A percentile compares a stretch with the other conserved stretches of the same genome.
Conservation (phyloP, 805 yeast species). For the Saccharomycopsis schoenii region DNA sequence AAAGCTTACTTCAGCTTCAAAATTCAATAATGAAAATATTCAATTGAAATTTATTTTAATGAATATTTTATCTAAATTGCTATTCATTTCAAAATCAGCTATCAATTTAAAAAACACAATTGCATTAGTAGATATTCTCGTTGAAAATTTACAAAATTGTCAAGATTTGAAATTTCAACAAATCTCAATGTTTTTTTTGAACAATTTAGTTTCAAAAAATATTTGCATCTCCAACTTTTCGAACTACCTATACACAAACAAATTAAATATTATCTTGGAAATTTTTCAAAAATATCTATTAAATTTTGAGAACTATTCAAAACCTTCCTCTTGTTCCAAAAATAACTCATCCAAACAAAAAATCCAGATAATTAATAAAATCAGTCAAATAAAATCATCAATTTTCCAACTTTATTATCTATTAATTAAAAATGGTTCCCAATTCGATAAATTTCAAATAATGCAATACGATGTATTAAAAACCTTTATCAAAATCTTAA, state of each 20-base stretch:
- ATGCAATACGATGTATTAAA: constrained; percentile 5
- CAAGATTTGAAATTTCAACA: constrained; percentile 5
- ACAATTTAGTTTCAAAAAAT: not conserved
- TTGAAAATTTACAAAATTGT: not conserved
- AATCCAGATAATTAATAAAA: not conserved
- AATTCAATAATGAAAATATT: not conserved
- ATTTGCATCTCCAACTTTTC: not conserved
- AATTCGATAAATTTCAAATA: constrained; percentile 10
- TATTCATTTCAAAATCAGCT: not conserved
- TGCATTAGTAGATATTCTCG: not conserved
- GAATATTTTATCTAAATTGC: not conserved
- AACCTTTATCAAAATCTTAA: not conserved
- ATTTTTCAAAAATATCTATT: not conserved
- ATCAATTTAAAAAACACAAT: not conserved
- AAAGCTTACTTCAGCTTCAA: not conserved
- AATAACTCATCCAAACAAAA: not conserved
- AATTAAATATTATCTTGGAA: not conserved
- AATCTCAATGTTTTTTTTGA: constrained; percentile 2
- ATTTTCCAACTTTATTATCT: constrained; percentile 1
- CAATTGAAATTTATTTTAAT: not conserved
- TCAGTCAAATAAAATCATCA: constrained; percentile 1
- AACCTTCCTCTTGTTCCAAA: not conserved
- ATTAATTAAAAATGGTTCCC: constrained; percentile 1
- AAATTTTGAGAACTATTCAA: not conserved
- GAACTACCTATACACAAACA: not conserved